phyloP scores from a whole-genome alignment of 2,329 filamentous ascomycete genomes.

The Pseudogymnoascus sp. region DNA sequence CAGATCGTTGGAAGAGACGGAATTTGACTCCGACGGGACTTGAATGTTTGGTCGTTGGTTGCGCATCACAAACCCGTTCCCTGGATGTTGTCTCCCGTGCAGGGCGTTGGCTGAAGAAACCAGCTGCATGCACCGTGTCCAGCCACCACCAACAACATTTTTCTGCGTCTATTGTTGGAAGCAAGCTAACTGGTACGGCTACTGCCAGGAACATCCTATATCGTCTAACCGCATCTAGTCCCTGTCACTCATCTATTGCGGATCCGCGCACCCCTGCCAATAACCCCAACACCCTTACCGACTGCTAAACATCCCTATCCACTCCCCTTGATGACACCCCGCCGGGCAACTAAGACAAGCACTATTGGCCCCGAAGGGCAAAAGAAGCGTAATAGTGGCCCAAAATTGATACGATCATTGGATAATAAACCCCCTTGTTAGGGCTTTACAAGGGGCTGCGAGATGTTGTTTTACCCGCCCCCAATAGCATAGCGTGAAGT shows the following conservation, averaged over 20 bases:
- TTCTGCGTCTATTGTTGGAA: not conserved
- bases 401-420: not conserved
- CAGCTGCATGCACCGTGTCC: not conserved
- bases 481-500: not conserved
- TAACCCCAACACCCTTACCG: not conserved
- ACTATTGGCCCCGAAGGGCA: not conserved
- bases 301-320: not conserved
- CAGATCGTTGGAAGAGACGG: not conserved
- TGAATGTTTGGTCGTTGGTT: not conserved
- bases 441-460: not conserved
- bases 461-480: not conserved
- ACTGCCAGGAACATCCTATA: not conserved
- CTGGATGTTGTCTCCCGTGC: not conserved
- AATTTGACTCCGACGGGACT: not conserved
- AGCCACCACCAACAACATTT: not conserved
- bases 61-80: not conserved
- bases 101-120: not conserved
- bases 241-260: not conserved
- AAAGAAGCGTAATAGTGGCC: not conserved
- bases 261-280: not conserved
- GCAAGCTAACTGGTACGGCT: not conserved
- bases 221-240: not conserved
- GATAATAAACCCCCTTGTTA: not conserved
- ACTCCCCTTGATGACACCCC: not conserved
- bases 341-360: not conserved